Evolutionary conservation across 176 grass and related monocot genomes (phyloP).

Genomic region (Juncus inflexus): DNA sequence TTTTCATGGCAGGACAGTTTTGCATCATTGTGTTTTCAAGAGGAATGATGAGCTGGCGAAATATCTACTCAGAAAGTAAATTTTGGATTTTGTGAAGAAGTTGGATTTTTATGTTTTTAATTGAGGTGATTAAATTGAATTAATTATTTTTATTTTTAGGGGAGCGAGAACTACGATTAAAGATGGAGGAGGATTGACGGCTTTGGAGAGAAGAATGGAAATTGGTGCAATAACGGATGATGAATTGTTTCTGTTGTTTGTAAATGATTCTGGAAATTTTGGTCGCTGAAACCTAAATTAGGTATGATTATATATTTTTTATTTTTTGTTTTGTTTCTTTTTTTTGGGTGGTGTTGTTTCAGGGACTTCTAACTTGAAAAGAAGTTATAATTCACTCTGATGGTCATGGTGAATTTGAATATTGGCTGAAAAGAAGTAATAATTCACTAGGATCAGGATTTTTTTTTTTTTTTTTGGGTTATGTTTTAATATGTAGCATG

Average conservation of each 20-base stretch:
- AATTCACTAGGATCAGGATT: too few species aligned
- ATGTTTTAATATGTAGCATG: too few species aligned
- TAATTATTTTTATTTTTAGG: conserved; percentile 22
- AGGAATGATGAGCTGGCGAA: conserved; percentile 68
- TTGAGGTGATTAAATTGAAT: conserved; percentile 9
- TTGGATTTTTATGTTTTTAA: neutral
- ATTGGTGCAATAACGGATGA: conserved; percentile 38
- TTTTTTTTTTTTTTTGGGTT: too few species aligned
- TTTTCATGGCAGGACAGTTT: conserved; percentile 60
- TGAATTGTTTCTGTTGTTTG: conserved; percentile 39
- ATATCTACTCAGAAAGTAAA: conserved; percentile 77
- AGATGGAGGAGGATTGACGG: conserved; percentile 39
- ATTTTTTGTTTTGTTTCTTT: conserved; percentile 1
- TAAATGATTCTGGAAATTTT: conserved; percentile 21
- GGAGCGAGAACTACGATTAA: conserved; percentile 30
- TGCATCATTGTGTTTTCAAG: conserved; percentile 86
- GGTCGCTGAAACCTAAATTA: conserved; percentile 4
- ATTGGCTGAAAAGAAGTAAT: too few species aligned
- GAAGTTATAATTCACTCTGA: too few species aligned
- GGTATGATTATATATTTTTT: conserved; percentile 14
- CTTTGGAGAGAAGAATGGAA: conserved; percentile 42
- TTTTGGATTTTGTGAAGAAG: neutral
- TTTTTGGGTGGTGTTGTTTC: too few species aligned
- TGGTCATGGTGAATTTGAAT: too few species aligned
- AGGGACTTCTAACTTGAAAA: too few species aligned